phyloP scores from a whole-genome alignment of 2,329 filamentous ascomycete genomes.

The Pseudogymnoascus sp. region DNA sequence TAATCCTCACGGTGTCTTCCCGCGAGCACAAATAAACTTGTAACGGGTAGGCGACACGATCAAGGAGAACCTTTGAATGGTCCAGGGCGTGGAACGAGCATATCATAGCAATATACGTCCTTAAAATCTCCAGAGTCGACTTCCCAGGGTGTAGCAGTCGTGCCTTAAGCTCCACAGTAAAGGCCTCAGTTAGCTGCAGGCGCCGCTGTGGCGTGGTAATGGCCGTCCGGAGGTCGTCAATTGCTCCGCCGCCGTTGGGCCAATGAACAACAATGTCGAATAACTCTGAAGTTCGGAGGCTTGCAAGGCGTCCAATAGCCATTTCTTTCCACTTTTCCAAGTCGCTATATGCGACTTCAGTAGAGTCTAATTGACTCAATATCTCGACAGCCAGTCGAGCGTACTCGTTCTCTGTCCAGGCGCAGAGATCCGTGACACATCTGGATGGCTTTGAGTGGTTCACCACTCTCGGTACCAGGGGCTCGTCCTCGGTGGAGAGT shows the following conservation, averaged over 20 bases:
- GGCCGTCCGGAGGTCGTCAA: slow-evolving; percentile 65
- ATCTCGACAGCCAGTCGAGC: slow-evolving; percentile 56
- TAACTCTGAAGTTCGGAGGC: slow-evolving; percentile 60
- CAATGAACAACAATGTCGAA: slow-evolving; percentile 74
- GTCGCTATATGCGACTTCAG: slow-evolving; percentile 43
- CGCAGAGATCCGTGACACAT: slow-evolving; percentile 50
- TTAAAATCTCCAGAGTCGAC: slow-evolving; percentile 67
- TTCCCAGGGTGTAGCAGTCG: slow-evolving; percentile 67
- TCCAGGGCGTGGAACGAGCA: slow-evolving; percentile 68
- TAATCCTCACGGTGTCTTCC: slow-evolving; percentile 70
- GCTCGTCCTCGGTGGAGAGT: slow-evolving; percentile 12
- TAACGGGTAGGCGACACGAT: slow-evolving; percentile 64
- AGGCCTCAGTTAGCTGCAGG: slow-evolving; percentile 60
- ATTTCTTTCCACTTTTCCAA: slow-evolving; percentile 64
- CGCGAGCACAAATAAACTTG: slow-evolving; percentile 69
- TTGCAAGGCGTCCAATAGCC: slow-evolving; percentile 59
- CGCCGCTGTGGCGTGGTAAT: slow-evolving; percentile 62
- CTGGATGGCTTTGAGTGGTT: slow-evolving; percentile 37
- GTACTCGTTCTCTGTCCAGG: slow-evolving; percentile 64
- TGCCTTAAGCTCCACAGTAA: slow-evolving; percentile 55
- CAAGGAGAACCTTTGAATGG: slow-evolving; percentile 67
- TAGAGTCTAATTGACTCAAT: slow-evolving; percentile 34
- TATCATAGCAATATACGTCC: slow-evolving; percentile 73
- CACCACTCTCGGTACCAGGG: slow-evolving; percentile 25
- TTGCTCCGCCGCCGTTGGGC: slow-evolving; percentile 62